Base-by-base conservation (phyloP, 2,329 filamentous ascomycete species). In the Ophiostoma australiae region DNA sequence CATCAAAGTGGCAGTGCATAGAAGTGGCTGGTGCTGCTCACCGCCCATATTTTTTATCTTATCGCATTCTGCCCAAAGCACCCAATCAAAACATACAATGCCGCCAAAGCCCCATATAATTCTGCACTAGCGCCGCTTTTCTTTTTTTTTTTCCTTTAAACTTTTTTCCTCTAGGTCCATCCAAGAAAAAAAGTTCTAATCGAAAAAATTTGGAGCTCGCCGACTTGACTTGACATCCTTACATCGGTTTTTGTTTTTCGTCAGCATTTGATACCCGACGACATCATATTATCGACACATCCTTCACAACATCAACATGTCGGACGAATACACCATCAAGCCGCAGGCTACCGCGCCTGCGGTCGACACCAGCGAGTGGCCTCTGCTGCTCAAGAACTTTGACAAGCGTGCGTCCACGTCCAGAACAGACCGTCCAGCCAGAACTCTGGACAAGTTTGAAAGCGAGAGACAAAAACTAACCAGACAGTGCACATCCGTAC, bases 381-480 rank as follows among this genome's bases (percentile, higher is more conserved):
- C 95, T 77, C 85, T 98, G 78, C 86, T 98, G 77, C 87, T 98
- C 78, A 97, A 97, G 85, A 97, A 97, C 84, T 98, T 96, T 84
- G 91, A 93, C 82, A 92, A 94, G 80, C 85, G 93, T 95, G 87
- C 80, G 90, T 85, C n/a, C 4, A 23, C 23, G 11, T 17, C 10
- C 10, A 58, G 13, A 48, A 17, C 13, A 48, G 52, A 58, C 11
- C 20, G 17, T 20, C 15, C 4, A 58, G 44, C 27, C 27, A 27
- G 52, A 58, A 4, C 10, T 2, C 10, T 41, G 15, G n/a, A 1
- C 0, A 11, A 15, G 37, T 10, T 76, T 73, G 23, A 65, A n/a
- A 55, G 31, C 73, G 31, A 69, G 4, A 44, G n/a, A n/a, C 48
- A 33, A 44, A 44, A 41, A 58, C 68, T 72, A 69, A 71, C 68